Conservation (phyloP, 495 filamentous ascomycete genomes). For the Talaromyces proteolyticus region DNA sequence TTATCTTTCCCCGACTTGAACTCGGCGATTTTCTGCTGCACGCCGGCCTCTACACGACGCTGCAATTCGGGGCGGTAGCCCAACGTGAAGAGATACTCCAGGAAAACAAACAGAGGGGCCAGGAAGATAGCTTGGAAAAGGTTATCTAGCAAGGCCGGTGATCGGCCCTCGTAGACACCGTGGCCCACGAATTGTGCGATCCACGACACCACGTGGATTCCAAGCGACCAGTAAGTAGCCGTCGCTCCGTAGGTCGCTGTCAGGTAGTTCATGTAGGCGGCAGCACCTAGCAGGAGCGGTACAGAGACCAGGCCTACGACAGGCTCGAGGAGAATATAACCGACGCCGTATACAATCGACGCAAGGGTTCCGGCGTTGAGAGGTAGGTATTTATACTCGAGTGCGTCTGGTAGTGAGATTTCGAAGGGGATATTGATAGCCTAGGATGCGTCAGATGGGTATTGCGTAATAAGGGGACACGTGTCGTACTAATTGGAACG, state of each 20-base stretch:
- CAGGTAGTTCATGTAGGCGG: conserved; percentile 71
- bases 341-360: conserved; percentile 62
- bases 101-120: conserved; percentile 98
- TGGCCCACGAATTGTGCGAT: conserved; percentile 87
- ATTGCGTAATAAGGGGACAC: conserved; percentile 9
- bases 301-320: conserved; percentile 74
- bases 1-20: conserved; percentile 30
- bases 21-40: conserved; percentile 53
- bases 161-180: conserved; percentile 80
- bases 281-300: conserved; percentile 64
- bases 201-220: conserved; percentile 70
- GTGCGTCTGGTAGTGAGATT: conserved; percentile 61
- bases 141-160: conserved; percentile 87
- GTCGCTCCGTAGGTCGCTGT: conserved; percentile 55
- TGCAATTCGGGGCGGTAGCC: conserved; percentile 88
- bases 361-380: conserved; percentile 74
- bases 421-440: conserved; percentile 69
- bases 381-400: conserved; percentile 70
- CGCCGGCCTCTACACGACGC: conserved; percentile 66
- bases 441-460: conserved; percentile 34
- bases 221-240: conserved; percentile 66
- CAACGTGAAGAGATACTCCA: conserved; percentile 85
- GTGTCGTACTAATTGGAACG: conserved; percentile 66
- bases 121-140: conserved; percentile 84
- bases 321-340: conserved; percentile 92